Evolutionary conservation across 2,329 filamentous ascomycete species (phyloP).

Genomic region (Botrytis fabae): DNA sequence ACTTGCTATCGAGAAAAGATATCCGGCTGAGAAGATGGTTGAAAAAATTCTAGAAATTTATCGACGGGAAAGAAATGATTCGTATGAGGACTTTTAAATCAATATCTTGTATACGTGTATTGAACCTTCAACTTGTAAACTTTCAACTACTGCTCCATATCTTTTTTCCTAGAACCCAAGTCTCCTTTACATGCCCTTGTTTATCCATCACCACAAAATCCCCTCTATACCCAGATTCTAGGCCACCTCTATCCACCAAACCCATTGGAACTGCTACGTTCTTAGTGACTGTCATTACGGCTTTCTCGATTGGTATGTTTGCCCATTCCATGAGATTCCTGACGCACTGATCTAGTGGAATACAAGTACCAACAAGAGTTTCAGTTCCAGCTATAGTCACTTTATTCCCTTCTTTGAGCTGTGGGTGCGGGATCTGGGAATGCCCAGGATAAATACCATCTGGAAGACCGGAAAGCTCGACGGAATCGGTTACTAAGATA

Average conservation of each 20-base stretch:
- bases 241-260: conserved; percentile 32
- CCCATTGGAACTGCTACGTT: conserved; percentile 36
- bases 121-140: no score
- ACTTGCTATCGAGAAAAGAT: neutral
- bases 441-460: conserved; percentile 54
- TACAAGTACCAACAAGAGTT: conserved; percentile 55
- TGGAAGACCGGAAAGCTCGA: conserved; percentile 53
- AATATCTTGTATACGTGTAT: neutral
- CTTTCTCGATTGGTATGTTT: conserved; percentile 32
- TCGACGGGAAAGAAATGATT: neutral
- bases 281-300: conserved; percentile 38
- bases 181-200: conserved; percentile 31
- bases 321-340: conserved; percentile 42
- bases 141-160: conserved; percentile 18
- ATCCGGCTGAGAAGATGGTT: neutral
- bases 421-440: conserved; percentile 51
- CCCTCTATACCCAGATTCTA: conserved; percentile 34
- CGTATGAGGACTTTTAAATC: neutral
- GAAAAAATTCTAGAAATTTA: neutral
- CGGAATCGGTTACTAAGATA: conserved; percentile 55
- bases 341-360: conserved; percentile 51
- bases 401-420: conserved; percentile 50
- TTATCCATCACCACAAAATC: conserved; percentile 37
- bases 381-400: conserved; percentile 54
- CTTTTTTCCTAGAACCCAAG: conserved; percentile 36